A percentile compares a stretch with the other conserved stretches of the same genome.
phyloP scores from a whole-genome alignment of 495 filamentous ascomycete genomes.

The Tuber brumale region DNA sequence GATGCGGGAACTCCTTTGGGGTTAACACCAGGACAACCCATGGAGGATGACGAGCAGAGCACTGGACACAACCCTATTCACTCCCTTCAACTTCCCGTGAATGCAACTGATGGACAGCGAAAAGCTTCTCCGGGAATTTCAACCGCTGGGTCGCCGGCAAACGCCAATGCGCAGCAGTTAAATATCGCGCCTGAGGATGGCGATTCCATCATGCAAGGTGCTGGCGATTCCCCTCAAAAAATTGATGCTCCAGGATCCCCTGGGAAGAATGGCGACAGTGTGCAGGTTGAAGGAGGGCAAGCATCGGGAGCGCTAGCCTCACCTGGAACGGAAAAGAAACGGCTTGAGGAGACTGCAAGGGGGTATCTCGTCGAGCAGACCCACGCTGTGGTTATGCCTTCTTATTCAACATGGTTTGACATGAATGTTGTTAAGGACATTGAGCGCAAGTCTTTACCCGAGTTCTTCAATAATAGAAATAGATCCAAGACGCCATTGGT shows the following conservation, averaged over 20 bases:
- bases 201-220: conserved; percentile 42
- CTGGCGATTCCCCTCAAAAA: conserved; percentile 31
- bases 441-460: conserved; percentile 84
- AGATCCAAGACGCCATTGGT: conserved; percentile 96
- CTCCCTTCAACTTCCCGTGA: conserved; percentile 18
- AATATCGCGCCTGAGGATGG: conserved; percentile 35
- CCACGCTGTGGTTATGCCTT: conserved; percentile 88
- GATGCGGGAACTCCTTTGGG: conserved; percentile 28
- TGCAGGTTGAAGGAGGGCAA: conserved; percentile 14
- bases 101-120: conserved; percentile 15
- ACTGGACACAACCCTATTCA: conserved; percentile 27
- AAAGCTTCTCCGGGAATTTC: conserved; percentile 26
- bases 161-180: conserved; percentile 20
- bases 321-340: conserved; percentile 54
- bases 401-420: conserved; percentile 97
- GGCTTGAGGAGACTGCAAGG: conserved; percentile 73
- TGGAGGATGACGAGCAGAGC: conserved; percentile 39
- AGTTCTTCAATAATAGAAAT: conserved; percentile 97
- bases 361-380: conserved; percentile 87
- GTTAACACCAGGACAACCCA: conserved; percentile 31
- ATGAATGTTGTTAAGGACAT: conserved; percentile 84
- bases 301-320: conserved; percentile 26
- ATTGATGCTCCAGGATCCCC: conserved; percentile 16
- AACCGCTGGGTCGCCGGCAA: conserved; percentile 23
- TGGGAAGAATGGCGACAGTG: conserved; percentile 30